Evolutionary conservation across 139 green algal genomes (phyloP).

Genomic region (Chlorella vulgaris): DNA sequence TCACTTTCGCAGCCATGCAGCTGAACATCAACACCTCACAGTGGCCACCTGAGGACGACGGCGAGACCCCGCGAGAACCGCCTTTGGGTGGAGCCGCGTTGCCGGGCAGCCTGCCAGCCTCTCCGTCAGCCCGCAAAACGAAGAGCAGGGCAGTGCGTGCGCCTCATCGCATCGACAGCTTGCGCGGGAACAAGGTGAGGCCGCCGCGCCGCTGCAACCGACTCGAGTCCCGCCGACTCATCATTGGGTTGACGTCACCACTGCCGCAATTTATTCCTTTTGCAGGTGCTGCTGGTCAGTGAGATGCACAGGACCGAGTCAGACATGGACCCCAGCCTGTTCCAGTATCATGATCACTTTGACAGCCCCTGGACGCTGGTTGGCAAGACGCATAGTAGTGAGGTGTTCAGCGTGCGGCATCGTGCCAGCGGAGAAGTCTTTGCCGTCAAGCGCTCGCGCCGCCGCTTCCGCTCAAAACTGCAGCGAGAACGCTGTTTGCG

Average conservation of each 20-base stretch:
- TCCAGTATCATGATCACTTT: constrained; percentile 80
- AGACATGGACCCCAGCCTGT: constrained; percentile 61
- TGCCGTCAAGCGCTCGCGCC: constrained; percentile 61
- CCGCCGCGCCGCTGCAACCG: not conserved
- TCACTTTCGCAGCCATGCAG: not conserved
- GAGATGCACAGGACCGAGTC: constrained; percentile 60
- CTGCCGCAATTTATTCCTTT: not conserved
- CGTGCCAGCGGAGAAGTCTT: constrained; percentile 54
- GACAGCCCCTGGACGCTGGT: constrained; percentile 63
- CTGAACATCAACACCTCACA: too few relatives aligned
- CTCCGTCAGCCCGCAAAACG: constrained; percentile 10
- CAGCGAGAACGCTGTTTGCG: constrained; percentile 61
- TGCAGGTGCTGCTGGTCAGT: constrained; percentile 69
- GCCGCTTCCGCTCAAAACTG: constrained; percentile 51
- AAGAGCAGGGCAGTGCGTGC: not conserved
- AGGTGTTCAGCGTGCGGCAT: constrained; percentile 72
- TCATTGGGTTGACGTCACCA: not conserved
- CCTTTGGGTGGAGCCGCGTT: too few relatives aligned
- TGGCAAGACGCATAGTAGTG: constrained; percentile 58
- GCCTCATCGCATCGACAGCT: not conserved
- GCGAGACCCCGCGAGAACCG: constrained; percentile 4
- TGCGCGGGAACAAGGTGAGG: constrained; percentile 19
- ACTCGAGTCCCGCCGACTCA: not conserved
- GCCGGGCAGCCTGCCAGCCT: constrained; percentile 5
- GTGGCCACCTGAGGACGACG: not conserved